phyloP scores from a whole-genome alignment of 108 stramenopile species.

The Fragilaria radians region DNA sequence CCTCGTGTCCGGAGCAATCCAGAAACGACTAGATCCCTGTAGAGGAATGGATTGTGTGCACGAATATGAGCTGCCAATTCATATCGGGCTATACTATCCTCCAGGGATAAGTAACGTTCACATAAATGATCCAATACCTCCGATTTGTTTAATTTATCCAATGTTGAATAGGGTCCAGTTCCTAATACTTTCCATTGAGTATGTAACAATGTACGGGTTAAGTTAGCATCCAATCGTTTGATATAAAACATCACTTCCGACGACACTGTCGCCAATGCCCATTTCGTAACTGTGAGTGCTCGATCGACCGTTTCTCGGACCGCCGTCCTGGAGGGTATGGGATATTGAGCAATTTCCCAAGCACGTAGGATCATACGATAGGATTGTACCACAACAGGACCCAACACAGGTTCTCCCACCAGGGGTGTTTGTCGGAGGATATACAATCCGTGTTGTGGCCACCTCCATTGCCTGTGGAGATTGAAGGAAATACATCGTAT shows the following conservation, averaged over 20 bases:
- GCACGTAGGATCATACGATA: constrained; percentile 1
- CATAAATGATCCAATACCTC: constrained; percentile 63
- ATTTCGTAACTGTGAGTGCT: constrained; percentile 43
- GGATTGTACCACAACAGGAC: constrained; percentile 29
- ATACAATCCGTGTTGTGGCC: constrained; percentile 23
- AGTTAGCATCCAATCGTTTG: constrained; percentile 49
- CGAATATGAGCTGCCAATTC: constrained; percentile 56
- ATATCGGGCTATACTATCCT: constrained; percentile 38
- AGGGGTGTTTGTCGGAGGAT: constrained; percentile 35
- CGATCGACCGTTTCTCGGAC: constrained; percentile 47
- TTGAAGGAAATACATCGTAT: constrained; percentile 38
- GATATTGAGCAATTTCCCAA: constrained; percentile 52
- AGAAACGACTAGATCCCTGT: constrained; percentile 44
- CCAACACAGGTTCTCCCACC: constrained; percentile 40
- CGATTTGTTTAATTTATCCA: constrained; percentile 33
- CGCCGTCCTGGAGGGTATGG: constrained; percentile 37
- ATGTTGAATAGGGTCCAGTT: constrained; percentile 49
- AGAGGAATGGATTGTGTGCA: constrained; percentile 40
- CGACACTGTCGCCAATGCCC: constrained; percentile 22
- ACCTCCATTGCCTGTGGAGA: constrained; percentile 21
- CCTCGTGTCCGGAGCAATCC: constrained; percentile 45
- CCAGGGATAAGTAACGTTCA: constrained; percentile 46
- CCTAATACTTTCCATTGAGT: constrained; percentile 65
- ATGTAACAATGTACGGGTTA: constrained; percentile 46
- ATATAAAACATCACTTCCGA: constrained; percentile 43